Evolutionary conservation across 805 yeast genomes (phyloP).

Genomic region (Maudiozyma saulgeensis): DNA sequence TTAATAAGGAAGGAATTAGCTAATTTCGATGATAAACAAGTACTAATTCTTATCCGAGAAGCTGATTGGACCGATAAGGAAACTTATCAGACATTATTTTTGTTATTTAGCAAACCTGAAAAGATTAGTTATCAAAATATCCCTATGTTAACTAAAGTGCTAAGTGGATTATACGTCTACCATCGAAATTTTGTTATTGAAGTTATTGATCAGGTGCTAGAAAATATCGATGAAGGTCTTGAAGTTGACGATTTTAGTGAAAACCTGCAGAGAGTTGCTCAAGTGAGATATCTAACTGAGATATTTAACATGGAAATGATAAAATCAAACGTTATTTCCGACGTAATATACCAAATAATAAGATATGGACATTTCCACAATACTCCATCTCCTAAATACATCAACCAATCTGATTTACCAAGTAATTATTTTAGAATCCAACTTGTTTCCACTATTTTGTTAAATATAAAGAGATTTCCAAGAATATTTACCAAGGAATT

Average conservation of each 20-base stretch:
- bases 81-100: conserved; percentile 28
- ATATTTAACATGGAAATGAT: conserved; percentile 42
- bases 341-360: conserved; percentile 45
- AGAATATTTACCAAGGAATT: conserved; percentile 22
- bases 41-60: conserved; percentile 33
- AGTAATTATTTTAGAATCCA: conserved; percentile 66
- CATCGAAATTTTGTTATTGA: conserved; percentile 34
- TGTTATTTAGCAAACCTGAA: conserved; percentile 50
- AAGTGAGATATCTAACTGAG: conserved; percentile 50
- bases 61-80: conserved; percentile 39
- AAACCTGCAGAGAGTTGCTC: conserved; percentile 54
- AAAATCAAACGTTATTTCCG: conserved; percentile 37
- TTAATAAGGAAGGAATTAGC: conserved; percentile 46
- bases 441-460: conserved; percentile 38
- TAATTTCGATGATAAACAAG: conserved; percentile 25
- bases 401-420: conserved; percentile 46
- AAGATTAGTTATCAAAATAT: conserved; percentile 51
- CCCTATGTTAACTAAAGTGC: conserved; percentile 38
- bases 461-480: conserved; percentile 20
- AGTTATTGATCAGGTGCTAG: conserved; percentile 55
- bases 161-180: conserved; percentile 30
- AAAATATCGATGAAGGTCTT: conserved; percentile 53
- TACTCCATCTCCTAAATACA: conserved; percentile 39
- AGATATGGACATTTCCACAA: conserved; percentile 57
- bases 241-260: conserved; percentile 52